A percentile compares a stretch with the other conserved stretches of the same genome.
These are phyloP conservation scores for Aspergillus viridinutans DNA, from an alignment of 2,329 filamentous ascomycete genomes.

Conservation along the genomic window DNA sequence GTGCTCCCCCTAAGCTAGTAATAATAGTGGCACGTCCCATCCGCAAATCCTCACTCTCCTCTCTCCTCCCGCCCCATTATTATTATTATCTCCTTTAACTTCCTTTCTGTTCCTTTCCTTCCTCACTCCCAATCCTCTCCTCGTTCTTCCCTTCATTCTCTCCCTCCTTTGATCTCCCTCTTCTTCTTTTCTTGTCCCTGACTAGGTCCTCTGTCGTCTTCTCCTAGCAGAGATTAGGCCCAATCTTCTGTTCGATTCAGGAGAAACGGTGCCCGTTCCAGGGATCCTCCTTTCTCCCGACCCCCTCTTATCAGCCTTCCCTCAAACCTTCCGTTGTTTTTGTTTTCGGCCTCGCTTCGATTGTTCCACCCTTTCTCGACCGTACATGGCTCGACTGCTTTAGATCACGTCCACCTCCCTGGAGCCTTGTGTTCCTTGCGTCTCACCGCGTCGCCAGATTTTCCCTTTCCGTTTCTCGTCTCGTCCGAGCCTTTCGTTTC, in stretches of 20 bases:
- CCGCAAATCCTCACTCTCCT: slow-evolving; percentile 26
- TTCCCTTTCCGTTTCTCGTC: slow-evolving; percentile 20
- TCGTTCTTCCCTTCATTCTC: slow-evolving; percentile 22
- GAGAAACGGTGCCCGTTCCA: slow-evolving; percentile 25
- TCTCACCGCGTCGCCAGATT: slow-evolving; percentile 26
- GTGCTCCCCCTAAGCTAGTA: neutral
- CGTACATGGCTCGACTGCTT: slow-evolving; percentile 31
- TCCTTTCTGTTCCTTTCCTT: slow-evolving; percentile 34
- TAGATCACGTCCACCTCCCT: slow-evolving; percentile 24
- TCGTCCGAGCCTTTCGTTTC: slow-evolving; percentile 24
- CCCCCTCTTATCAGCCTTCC: slow-evolving; percentile 7
- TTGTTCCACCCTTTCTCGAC: slow-evolving; percentile 11
- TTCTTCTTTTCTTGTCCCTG: slow-evolving; percentile 15
- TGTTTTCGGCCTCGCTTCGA: slow-evolving; percentile 3
- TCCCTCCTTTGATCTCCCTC: slow-evolving; percentile 16
- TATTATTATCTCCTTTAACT: slow-evolving; percentile 17
- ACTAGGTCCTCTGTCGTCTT: slow-evolving; percentile 11
- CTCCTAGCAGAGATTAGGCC: slow-evolving; percentile 20
- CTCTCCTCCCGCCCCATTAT: slow-evolving; percentile 21
- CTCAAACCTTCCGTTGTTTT: slow-evolving; percentile 7
- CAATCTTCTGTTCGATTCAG: slow-evolving; percentile 26
- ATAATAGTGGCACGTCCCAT: slow-evolving; percentile 10
- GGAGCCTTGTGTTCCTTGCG: slow-evolving; percentile 24
- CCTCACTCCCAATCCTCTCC: slow-evolving; percentile 24
- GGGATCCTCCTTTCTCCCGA: slow-evolving; percentile 17